Evolutionary conservation across 2,329 filamentous ascomycete genomes (phyloP).

Genomic region (Camillea tinctor): DNA sequence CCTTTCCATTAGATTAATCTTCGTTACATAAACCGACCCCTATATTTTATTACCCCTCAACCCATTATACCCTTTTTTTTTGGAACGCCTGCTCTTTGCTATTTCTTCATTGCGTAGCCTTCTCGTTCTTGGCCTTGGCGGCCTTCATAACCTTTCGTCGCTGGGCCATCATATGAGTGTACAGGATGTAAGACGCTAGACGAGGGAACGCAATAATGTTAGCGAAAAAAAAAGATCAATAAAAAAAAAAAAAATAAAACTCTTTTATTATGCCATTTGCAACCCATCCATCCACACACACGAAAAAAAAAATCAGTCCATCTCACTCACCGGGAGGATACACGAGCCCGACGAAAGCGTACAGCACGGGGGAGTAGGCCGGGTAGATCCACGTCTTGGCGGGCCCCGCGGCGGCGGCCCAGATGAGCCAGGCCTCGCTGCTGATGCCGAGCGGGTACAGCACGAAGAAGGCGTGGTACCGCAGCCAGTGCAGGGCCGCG

Average conservation of each 20-base stretch:
- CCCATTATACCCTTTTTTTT: too few relatives aligned
- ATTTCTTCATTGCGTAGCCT: constrained; percentile 39
- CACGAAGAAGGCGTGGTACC: constrained; percentile 90
- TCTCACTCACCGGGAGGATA: constrained; percentile 75
- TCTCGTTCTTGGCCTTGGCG: constrained; percentile 48
- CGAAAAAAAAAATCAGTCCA: too few relatives aligned
- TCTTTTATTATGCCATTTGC: too few relatives aligned
- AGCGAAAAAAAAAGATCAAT: constrained; percentile 15
- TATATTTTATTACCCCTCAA: too few relatives aligned
- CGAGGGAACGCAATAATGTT: neutral
- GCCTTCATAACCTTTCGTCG: constrained; percentile 73
- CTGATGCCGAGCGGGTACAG: constrained; percentile 90
- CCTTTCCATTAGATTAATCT: neutral
- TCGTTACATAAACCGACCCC: neutral
- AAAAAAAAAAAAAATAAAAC: constrained; percentile 1
- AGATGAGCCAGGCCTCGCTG: constrained; percentile 83
- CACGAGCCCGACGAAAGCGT: constrained; percentile 71
- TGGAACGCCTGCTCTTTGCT: too few relatives aligned
- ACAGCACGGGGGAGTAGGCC: constrained; percentile 63
- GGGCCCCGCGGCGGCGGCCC: constrained; percentile 63
- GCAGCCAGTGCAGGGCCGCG: constrained; percentile 69
- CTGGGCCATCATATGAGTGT: constrained; percentile 94
- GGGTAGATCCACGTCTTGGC: constrained; percentile 46
- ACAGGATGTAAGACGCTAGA: constrained; percentile 75
- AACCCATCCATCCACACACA: too few relatives aligned